These are phyloP conservation scores for Fusarium sp. DNA, from an alignment of 2,329 filamentous ascomycete species.

Conservation along the genomic window DNA sequence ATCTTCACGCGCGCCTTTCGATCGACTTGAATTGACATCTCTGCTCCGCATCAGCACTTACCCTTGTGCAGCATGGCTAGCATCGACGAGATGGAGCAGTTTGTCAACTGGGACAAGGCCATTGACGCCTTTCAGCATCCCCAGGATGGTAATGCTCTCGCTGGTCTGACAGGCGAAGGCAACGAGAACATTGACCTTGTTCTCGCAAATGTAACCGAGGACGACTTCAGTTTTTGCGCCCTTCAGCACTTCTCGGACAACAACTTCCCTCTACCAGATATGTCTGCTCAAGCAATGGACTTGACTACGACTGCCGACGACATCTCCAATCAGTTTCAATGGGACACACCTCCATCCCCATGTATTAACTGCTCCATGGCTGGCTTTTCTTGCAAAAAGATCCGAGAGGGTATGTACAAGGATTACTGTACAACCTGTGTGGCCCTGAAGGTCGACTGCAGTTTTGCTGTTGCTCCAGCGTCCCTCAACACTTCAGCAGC, in stretches of 20 bases:
- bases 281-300: constrained; percentile 48
- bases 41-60: constrained; percentile 23
- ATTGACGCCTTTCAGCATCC: constrained; percentile 52
- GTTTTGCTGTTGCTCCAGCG: constrained; percentile 58
- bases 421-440: constrained; percentile 73
- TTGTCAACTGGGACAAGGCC: constrained; percentile 71
- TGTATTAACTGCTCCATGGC: constrained; percentile 64
- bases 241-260: constrained; percentile 65
- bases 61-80: constrained; percentile 46
- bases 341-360: constrained; percentile 59
- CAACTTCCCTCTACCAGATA: constrained; percentile 49
- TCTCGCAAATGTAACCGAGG: constrained; percentile 66
- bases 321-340: constrained; percentile 39
- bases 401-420: constrained; percentile 68
- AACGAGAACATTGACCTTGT: constrained; percentile 62
- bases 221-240: constrained; percentile 69
- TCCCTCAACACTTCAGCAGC: constrained; percentile 49
- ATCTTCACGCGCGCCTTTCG: constrained; percentile 38
- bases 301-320: constrained; percentile 36
- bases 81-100: constrained; percentile 68
- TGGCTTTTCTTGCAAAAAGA: constrained; percentile 69
- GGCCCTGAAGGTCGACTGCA: constrained; percentile 68
- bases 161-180: constrained; percentile 51
- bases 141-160: constrained; percentile 48
- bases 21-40: constrained; percentile 35